Percentiles rank a stretch among this genome's conserved stretches.
These are phyloP conservation scores for Hypsizygus marmoreus DNA, from an alignment of 768 basidiomycete species.

Conservation along the genomic window DNA sequence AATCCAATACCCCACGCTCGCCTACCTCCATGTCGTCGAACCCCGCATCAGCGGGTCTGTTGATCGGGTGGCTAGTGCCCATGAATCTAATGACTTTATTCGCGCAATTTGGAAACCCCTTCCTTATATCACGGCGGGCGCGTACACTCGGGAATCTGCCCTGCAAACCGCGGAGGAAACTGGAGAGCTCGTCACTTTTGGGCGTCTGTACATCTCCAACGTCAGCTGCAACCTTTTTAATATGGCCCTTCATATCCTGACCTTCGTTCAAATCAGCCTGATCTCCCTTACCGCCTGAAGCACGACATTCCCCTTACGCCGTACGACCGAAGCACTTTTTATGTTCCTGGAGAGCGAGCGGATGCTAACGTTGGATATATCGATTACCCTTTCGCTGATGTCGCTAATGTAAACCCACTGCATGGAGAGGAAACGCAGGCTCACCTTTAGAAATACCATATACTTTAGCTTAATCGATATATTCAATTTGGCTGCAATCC, in stretches of 20 bases:
- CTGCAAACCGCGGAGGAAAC: conserved; percentile 34
- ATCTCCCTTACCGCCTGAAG: neutral
- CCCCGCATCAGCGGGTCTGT: conserved; percentile 26
- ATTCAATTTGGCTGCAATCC: no score
- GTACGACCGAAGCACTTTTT: conserved; percentile 6
- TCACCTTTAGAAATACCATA: no score
- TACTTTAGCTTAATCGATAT: no score
- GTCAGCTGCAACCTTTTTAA: conserved; percentile 21
- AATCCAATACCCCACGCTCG: conserved; percentile 40
- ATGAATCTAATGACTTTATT: conserved; percentile 44
- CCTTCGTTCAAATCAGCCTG: conserved; percentile 27
- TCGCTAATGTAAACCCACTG: no score
- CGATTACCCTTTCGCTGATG: conserved; percentile 8
- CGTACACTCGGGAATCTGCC: conserved; percentile 43
- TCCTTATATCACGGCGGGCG: conserved; percentile 44
- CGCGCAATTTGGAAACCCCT: conserved; percentile 46
- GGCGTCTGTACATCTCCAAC: conserved; percentile 33
- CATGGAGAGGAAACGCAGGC: no score
- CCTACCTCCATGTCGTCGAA: conserved; percentile 56
- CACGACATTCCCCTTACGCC: neutral
- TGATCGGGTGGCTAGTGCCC: conserved; percentile 10
- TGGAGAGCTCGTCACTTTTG: conserved; percentile 31
- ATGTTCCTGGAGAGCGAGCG: neutral
- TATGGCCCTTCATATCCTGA: conserved; percentile 37
- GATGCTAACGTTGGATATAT: conserved; percentile 1